These are phyloP conservation scores for Xylaria palmicola DNA, from an alignment of 495 filamentous ascomycete genomes.

Conservation along the genomic window DNA sequence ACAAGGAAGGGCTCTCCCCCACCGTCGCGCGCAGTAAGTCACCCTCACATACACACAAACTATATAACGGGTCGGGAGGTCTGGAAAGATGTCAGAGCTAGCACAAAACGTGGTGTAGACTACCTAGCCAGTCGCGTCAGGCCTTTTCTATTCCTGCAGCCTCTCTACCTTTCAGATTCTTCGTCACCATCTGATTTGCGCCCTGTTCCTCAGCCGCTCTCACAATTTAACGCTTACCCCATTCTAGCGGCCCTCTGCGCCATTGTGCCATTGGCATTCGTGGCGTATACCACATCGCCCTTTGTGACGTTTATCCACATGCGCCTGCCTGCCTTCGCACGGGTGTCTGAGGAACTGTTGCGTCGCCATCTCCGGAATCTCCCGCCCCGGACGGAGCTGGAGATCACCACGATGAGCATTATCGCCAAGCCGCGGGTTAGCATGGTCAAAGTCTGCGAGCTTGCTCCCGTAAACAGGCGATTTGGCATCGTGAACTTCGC, in stretches of 20 bases:
- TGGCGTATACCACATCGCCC: conserved; percentile 62
- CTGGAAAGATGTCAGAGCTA: no score
- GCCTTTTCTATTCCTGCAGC: no score
- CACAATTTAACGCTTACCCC: conserved; percentile 14
- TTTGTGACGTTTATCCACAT: conserved; percentile 74
- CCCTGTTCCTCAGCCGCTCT: no score
- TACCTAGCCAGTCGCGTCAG: no score
- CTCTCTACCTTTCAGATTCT: no score
- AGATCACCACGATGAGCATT: conserved; percentile 70
- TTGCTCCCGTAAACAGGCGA: conserved; percentile 40
- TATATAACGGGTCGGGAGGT: no score
- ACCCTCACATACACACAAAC: neutral
- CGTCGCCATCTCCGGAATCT: conserved; percentile 61
- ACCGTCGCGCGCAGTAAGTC: conserved; percentile 24
- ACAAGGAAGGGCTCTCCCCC: conserved; percentile 38
- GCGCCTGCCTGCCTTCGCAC: conserved; percentile 65
- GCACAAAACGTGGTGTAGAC: no score
- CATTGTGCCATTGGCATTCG: conserved; percentile 63
- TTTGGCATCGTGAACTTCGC: conserved; percentile 55
- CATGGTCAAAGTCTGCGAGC: conserved; percentile 48
- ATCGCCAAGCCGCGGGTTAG: conserved; percentile 54
- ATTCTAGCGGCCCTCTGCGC: conserved; percentile 57
- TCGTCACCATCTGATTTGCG: no score
- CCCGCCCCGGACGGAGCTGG: conserved; percentile 61
- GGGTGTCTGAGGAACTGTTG: conserved; percentile 65